Evolutionary conservation across 2,329 filamentous ascomycete species (phyloP), one percentile per base, ranked within the genome.

Genomic region (Metarhizium humberi): DNA sequence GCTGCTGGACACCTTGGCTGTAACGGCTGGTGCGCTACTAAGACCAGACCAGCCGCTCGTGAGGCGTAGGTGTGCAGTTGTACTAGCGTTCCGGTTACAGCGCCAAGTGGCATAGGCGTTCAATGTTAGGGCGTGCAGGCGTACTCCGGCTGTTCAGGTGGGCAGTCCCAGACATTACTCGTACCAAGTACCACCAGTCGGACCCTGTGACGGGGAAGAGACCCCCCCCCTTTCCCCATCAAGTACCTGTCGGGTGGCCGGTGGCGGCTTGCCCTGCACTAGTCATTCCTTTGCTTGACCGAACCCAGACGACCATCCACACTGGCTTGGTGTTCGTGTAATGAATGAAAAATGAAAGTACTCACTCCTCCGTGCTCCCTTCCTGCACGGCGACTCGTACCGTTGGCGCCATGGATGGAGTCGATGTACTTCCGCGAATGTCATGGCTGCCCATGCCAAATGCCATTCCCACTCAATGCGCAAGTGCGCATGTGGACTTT

Each of bases 401-500:
- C 18, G 42, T 45, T 20, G 18, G 18, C n/a, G n/a, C 16, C 42
- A 16, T 18, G 42, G n/a, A 45, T 45, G 16, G 25, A 14, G 20
- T 32, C 45, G 45, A 48, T 20, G 25, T 48, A 48, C 45, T 48
- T 48, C 45, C 45, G 45, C 20, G 45, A 20, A 46, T 48, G 45
- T 46, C 45, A 48, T 48, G 45, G 45, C 45, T 30, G 20, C 25
- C 45, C 45, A 48, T 48, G 45, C 45, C 25, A 29, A 7, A 45
- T 45, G 42, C 42, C 42, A 20, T 20, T 45, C 42, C 42, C 42
- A 45, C 42, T 45, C 42, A 18, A 18, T 45, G n/a, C 18, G 18
- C 42, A 45, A 20, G 42, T 30, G 11, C 18, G 18, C 20, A 29
- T 8, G 45, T 48, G 47, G 56, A 55, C 53, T 53, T 47, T 57